These are phyloP conservation scores for Gynochthodes officinalis DNA, from an alignment of 257 asterid genomes.

Conservation along the genomic window DNA sequence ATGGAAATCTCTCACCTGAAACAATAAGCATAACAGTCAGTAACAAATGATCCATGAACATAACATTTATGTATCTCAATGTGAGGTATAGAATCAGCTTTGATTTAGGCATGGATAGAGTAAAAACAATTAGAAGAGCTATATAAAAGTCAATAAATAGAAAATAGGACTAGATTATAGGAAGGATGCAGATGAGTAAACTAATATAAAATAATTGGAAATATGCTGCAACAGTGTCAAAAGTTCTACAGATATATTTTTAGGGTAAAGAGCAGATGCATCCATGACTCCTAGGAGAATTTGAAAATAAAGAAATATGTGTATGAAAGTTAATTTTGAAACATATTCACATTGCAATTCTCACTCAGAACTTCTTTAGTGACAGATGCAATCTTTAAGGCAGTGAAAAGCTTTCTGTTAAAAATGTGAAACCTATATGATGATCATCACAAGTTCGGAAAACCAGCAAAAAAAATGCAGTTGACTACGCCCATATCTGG, in stretches of 20 bases:
- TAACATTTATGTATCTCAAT: too few species aligned
- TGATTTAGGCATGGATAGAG: neutral
- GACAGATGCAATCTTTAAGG: neutral
- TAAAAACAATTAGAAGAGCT: neutral
- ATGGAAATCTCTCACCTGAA: conserved; percentile 41
- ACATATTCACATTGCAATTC: neutral
- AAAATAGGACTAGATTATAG: neutral
- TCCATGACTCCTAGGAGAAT: neutral
- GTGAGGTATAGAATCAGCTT: neutral
- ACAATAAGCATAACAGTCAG: neutral
- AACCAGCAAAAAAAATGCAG: neutral
- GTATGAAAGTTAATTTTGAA: too few species aligned
- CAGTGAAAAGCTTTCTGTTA: neutral
- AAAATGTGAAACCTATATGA: neutral
- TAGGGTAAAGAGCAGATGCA: neutral
- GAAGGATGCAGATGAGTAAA: neutral
- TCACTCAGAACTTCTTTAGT: neutral
- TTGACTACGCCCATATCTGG: neutral
- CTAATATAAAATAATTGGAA: neutral
- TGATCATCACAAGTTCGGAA: neutral
- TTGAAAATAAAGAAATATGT: neutral
- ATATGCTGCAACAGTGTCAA: neutral
- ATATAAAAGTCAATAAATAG: neutral
- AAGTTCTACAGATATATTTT: neutral
- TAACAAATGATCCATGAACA: neutral